A percentile compares a stretch with the other conserved stretches of the same genome.
phyloP scores from a whole-genome alignment of 2,329 filamentous ascomycete genomes.

The Thielaviopsis euricoi region DNA sequence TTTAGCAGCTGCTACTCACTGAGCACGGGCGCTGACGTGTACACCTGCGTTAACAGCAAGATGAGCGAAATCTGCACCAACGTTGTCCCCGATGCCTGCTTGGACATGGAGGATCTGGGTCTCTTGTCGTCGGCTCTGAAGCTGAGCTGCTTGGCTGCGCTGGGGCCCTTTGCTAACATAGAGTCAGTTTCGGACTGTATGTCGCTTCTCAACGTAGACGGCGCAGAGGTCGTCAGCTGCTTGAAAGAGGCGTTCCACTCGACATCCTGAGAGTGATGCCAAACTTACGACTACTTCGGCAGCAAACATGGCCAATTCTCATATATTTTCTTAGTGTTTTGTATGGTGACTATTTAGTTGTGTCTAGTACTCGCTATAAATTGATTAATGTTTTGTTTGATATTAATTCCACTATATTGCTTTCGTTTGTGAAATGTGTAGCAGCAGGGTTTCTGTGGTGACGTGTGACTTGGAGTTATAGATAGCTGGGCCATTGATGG shows the following conservation, averaged over 20 bases:
- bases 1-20: constrained; percentile 3
- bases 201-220: not conserved
- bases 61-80: not conserved
- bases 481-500: too few relatives aligned
- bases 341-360: too few relatives aligned
- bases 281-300: not conserved
- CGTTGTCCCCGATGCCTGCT: not conserved
- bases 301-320: not conserved
- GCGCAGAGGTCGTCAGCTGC: constrained; percentile 1
- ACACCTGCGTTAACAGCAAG: not conserved
- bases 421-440: too few relatives aligned
- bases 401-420: too few relatives aligned
- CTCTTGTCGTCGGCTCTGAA: not conserved
- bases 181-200: constrained; percentile 1
- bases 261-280: not conserved
- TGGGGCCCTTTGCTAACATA: constrained; percentile 2
- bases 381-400: too few relatives aligned
- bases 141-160: not conserved
- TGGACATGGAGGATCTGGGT: not conserved
- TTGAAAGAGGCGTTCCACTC: constrained; percentile 2
- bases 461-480: too few relatives aligned
- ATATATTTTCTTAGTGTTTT: not conserved
- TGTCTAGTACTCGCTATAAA: too few relatives aligned
- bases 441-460: too few relatives aligned
- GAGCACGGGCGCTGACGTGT: not conserved